Conservation (phyloP, 2,329 filamentous ascomycete genomes). For the Lachnellula hyalina region DNA sequence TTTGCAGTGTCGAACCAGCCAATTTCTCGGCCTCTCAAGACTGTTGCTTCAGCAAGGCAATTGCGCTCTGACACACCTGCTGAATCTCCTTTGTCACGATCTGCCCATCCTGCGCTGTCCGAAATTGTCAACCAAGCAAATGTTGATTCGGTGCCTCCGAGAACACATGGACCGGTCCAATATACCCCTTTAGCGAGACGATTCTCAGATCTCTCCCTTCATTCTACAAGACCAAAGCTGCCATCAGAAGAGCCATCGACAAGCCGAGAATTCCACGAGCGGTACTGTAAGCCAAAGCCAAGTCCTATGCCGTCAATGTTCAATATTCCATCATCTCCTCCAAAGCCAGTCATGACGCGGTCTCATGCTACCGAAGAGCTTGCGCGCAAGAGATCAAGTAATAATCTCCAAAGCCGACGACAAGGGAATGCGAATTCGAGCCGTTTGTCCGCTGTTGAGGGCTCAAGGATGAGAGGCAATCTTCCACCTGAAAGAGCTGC, state of each 20-base stretch:
- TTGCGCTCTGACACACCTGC: conserved; percentile 10
- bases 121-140: conserved; percentile 25
- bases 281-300: conserved; percentile 5
- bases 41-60: conserved; percentile 7
- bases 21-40: conserved; percentile 18
- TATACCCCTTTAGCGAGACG: conserved; percentile 20
- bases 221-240: conserved; percentile 15
- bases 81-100: conserved; percentile 9
- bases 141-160: conserved; percentile 17
- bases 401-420: conserved; percentile 6
- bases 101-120: conserved; percentile 22
- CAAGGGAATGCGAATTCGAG: conserved; percentile 14
- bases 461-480: conserved; percentile 16
- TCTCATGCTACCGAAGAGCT: conserved; percentile 14
- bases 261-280: conserved; percentile 14
- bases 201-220: conserved; percentile 17
- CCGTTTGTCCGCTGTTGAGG: conserved; percentile 15
- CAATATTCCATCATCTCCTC: conserved; percentile 27
- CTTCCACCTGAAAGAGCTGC: conserved; percentile 31
- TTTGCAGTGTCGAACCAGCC: conserved; percentile 18
- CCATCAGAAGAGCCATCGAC: conserved; percentile 18
- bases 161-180: conserved; percentile 20
- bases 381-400: conserved; percentile 12
- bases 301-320: conserved; percentile 28
- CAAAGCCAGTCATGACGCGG: conserved; percentile 19